Evolutionary conservation across 352 stramenopile species (phyloP).

Genomic region (Phytophthora pisi): DNA sequence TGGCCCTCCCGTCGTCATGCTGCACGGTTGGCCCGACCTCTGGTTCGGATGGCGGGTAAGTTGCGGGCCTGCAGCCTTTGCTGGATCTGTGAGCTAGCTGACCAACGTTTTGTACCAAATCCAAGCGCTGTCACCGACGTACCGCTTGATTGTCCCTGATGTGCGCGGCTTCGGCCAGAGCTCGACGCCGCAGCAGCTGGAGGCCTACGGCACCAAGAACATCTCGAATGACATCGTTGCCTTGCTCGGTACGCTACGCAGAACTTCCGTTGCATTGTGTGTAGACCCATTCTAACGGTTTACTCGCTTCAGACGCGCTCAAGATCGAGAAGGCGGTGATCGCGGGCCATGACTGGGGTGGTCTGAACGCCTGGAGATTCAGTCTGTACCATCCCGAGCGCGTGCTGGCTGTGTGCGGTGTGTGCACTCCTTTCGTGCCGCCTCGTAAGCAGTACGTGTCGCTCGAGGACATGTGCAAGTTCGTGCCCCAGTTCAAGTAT

Average conservation of each 20-base stretch:
- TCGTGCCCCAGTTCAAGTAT: constrained; percentile 47
- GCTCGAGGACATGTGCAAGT: constrained; percentile 37
- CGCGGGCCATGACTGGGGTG: constrained; percentile 70
- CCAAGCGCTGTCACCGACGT: constrained; percentile 46
- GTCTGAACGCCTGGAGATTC: constrained; percentile 53
- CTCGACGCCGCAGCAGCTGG: constrained; percentile 42
- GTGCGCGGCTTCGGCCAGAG: constrained; percentile 59
- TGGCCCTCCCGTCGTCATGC: constrained; percentile 53
- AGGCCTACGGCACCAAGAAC: constrained; percentile 56
- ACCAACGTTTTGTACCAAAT: constrained; percentile 46
- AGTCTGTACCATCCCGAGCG: constrained; percentile 61
- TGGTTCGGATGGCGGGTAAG: constrained; percentile 66
- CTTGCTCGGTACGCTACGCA: constrained; percentile 40
- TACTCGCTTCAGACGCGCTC: constrained; percentile 39
- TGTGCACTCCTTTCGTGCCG: constrained; percentile 65
- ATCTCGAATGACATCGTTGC: constrained; percentile 46
- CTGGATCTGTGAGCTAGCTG: not conserved
- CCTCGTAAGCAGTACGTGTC: constrained; percentile 40
- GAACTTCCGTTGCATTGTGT: not conserved
- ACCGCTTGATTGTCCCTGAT: constrained; percentile 63
- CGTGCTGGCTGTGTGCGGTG: constrained; percentile 52
- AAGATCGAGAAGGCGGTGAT: constrained; percentile 54
- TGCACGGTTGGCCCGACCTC: constrained; percentile 71
- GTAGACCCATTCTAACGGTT: not conserved
- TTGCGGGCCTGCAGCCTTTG: not conserved